A percentile compares a stretch with the other conserved stretches of the same genome.
phyloP scores from a whole-genome alignment of 2,329 filamentous ascomycete species.

The Fusarium abutilonis region DNA sequence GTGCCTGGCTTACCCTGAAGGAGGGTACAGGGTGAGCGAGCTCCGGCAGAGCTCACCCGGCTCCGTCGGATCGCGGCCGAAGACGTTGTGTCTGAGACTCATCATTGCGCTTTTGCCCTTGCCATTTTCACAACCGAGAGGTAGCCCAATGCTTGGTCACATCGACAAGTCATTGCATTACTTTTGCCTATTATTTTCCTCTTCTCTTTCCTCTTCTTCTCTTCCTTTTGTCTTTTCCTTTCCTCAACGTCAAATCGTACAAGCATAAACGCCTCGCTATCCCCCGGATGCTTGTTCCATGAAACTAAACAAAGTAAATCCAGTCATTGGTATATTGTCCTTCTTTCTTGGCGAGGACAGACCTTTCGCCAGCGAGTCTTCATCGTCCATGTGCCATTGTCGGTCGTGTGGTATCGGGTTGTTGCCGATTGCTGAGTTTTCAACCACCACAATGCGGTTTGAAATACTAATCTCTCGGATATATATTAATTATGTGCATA shows the following conservation, averaged over 20 bases:
- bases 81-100: constrained; percentile 21
- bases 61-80: no score
- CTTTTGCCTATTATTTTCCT: not conserved
- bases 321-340: constrained; percentile 15
- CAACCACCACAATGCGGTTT: not conserved
- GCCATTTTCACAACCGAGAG: not conserved
- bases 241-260: constrained; percentile 8
- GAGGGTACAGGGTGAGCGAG: no score
- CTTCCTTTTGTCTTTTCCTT: not conserved
- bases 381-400: constrained; percentile 1
- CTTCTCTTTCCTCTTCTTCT: not conserved
- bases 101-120: constrained; percentile 3
- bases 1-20: no score
- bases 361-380: constrained; percentile 8
- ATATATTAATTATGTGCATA: constrained; percentile 22
- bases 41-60: no score
- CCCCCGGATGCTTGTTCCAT: constrained; percentile 14
- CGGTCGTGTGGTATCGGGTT: constrained; percentile 1
- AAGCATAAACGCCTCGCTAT: constrained; percentile 34
- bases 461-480: constrained; percentile 6
- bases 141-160: not conserved
- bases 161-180: constrained; percentile 1
- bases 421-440: not conserved
- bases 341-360: not conserved
- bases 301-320: constrained; percentile 32